Percentiles rank a stretch among this genome's conserved stretches.
These are phyloP conservation scores for Irpex lacteus DNA, from an alignment of 1,284 basidiomycete species.

Conservation along the genomic window DNA sequence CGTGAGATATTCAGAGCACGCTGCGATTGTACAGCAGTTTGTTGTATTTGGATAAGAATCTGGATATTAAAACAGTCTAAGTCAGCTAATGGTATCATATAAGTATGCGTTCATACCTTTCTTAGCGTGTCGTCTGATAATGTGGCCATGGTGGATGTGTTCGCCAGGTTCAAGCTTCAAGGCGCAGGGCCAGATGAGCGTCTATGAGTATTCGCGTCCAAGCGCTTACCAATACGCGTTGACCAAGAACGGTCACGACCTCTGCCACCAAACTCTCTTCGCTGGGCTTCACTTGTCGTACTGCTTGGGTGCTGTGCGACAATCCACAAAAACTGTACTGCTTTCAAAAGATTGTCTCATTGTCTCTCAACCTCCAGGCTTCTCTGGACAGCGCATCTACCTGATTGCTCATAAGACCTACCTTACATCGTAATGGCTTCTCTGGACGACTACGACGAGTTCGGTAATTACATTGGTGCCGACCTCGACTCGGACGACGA, in stretches of 20 bases:
- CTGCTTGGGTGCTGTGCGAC: conserved; percentile 2
- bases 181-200: not conserved
- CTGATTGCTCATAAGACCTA: not conserved
- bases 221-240: conserved; percentile 10
- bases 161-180: not conserved
- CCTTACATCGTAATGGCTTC: conserved; percentile 56
- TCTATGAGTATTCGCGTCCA: not conserved
- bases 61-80: conserved; percentile 27
- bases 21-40: conserved; percentile 80
- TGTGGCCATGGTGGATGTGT: conserved; percentile 53
- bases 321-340: not conserved
- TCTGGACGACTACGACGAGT: conserved; percentile 86
- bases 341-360: not conserved
- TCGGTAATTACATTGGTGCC: conserved; percentile 94
- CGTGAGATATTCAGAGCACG: conserved; percentile 67
- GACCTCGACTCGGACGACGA: conserved; percentile 91
- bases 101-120: conserved; percentile 50
- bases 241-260: conserved; percentile 1
- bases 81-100: not conserved
- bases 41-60: conserved; percentile 90
- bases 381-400: not conserved
- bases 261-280: not conserved
- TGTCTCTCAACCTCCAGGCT: not conserved
- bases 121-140: conserved; percentile 85
- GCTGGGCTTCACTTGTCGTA: not conserved